Percentiles rank a stretch among this genome's conserved stretches.
Conservation (phyloP, 768 basidiomycete species). For the Hygrophoropsis aurantiaca region DNA sequence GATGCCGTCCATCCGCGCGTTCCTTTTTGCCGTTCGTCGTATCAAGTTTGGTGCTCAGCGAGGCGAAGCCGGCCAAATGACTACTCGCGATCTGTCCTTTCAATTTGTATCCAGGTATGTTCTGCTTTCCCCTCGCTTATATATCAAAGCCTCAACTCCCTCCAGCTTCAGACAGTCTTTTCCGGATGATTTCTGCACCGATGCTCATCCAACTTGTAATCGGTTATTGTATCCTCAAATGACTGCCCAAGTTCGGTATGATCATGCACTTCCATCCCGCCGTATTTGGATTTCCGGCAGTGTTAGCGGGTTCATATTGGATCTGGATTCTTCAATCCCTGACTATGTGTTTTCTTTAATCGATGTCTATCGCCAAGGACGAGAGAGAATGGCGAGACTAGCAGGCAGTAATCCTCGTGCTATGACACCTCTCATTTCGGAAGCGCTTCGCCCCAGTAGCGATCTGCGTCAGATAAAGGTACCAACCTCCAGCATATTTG, state of each 20-base stretch:
- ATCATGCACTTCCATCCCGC: constrained; percentile 45
- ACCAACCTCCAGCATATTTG: constrained; percentile 60
- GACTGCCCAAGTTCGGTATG: constrained; percentile 68
- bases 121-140: not conserved
- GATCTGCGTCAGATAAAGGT: constrained; percentile 19
- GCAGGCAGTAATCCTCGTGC: constrained; percentile 53
- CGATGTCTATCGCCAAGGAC: constrained; percentile 82
- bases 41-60: constrained; percentile 71
- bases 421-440: constrained; percentile 2
- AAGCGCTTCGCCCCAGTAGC: not conserved
- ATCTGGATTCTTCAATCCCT: constrained; percentile 79
- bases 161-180: constrained; percentile 76
- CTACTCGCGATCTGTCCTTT: constrained; percentile 72
- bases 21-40: constrained; percentile 80
- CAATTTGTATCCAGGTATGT: constrained; percentile 80
- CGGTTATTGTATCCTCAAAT: constrained; percentile 79
- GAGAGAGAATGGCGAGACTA: constrained; percentile 70
- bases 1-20: constrained; percentile 62
- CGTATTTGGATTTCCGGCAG: constrained; percentile 63
- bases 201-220: constrained; percentile 67
- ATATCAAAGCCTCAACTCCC: constrained; percentile 4
- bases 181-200: constrained; percentile 67
- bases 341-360: constrained; percentile 78
- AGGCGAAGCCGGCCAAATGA: constrained; percentile 77
- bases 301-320: constrained; percentile 83